Base-by-base conservation (phyloP, 2,329 filamentous ascomycete species). In the Fusarium odoratissimum region DNA sequence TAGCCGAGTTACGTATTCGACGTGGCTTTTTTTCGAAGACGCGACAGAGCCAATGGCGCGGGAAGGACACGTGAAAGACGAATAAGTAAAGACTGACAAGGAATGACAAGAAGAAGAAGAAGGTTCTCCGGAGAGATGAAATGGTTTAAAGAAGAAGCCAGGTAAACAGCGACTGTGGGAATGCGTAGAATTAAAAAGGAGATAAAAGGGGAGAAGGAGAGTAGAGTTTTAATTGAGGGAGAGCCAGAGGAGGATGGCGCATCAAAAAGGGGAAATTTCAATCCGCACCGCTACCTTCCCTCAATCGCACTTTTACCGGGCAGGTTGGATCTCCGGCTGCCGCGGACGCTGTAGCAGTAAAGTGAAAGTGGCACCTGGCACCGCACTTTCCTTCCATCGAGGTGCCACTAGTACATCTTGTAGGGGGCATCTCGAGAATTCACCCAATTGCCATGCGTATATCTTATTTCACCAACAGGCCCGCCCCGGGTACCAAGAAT, bases 261-360 rank as follows among this genome's bases (percentile, higher is more conserved):
- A 73, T 73, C 77, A 66, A 81, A 82, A 82, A 82, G 80, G 80
- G 80, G 81, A 82, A 82, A 81, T 80, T 80, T 79, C 73, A 73
- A 77, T 73, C 73, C 64, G 51, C 64, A 68, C 66, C 66, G 65
- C 64, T 65, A 60, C 63, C 46, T 67, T 60, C 46, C 54, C 41
- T 52, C 44, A 65, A 51, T 30, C 17, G 58, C 40, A 59, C 54
- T 61, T 58, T 35, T 16, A 42, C 57, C 37, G 63, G 68, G 67
- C 70, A 61, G 72, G 58, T 73, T 76, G 76, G 72, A 69, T 69
- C 69, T 71, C 45, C 63, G 67, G 63, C 61, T 55, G 58, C 72
- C 66, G 64, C 64, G 60, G 60, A 42, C 38, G 19, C 46, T 62
- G 45, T 21, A 23, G 55, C 40, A 64, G 55, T 38, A 69, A 63